Percentiles rank a stretch among this genome's conserved stretches.
Evolutionary conservation across 1,284 basidiomycete genomes (phyloP).

Genomic region (Cryptococcus sp.): DNA sequence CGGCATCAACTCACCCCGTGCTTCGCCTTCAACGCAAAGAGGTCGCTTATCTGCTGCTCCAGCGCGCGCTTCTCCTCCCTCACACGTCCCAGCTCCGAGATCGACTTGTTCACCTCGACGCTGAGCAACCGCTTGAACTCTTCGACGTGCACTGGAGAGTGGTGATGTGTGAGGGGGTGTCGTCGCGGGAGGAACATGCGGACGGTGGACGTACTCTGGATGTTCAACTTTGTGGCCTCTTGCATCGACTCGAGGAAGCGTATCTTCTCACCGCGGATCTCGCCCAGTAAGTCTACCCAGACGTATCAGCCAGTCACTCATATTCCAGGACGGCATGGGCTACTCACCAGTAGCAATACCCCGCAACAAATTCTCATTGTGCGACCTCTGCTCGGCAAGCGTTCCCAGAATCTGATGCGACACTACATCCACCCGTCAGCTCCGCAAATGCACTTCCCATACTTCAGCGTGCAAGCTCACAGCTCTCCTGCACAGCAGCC

Average conservation of each 20-base stretch:
- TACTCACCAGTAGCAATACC: slow-evolving; percentile 61
- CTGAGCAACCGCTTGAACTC: slow-evolving; percentile 52
- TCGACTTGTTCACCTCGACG: slow-evolving; percentile 55
- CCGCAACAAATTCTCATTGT: slow-evolving; percentile 65
- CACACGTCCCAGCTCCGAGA: slow-evolving; percentile 69
- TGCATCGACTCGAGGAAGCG: slow-evolving; percentile 87
- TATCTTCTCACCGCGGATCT: slow-evolving; percentile 76
- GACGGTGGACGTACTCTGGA: slow-evolving; percentile 59
- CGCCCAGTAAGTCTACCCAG: slow-evolving; percentile 64
- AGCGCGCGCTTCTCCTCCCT: slow-evolving; percentile 68
- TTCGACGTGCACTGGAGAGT: slow-evolving; percentile 66
- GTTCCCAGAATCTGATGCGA: slow-evolving; percentile 60
- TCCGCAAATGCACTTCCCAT: not conserved
- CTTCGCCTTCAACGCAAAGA: slow-evolving; percentile 49
- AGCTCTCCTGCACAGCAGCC: slow-evolving; percentile 25
- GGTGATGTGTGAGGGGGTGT: not conserved
- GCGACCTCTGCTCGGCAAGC: slow-evolving; percentile 63
- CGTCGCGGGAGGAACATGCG: not conserved
- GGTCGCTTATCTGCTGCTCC: slow-evolving; percentile 56
- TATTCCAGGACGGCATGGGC: not conserved
- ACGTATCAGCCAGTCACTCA: not conserved
- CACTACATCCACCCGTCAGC: slow-evolving; percentile 44
- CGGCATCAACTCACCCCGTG: slow-evolving; percentile 16
- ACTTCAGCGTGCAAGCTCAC: slow-evolving; percentile 15
- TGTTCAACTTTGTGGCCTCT: slow-evolving; percentile 78